A percentile compares a stretch with the other conserved stretches of the same genome.
Evolutionary conservation across 1,284 basidiomycete genomes (phyloP).

Genomic region (Austroboletus rostrupii): DNA sequence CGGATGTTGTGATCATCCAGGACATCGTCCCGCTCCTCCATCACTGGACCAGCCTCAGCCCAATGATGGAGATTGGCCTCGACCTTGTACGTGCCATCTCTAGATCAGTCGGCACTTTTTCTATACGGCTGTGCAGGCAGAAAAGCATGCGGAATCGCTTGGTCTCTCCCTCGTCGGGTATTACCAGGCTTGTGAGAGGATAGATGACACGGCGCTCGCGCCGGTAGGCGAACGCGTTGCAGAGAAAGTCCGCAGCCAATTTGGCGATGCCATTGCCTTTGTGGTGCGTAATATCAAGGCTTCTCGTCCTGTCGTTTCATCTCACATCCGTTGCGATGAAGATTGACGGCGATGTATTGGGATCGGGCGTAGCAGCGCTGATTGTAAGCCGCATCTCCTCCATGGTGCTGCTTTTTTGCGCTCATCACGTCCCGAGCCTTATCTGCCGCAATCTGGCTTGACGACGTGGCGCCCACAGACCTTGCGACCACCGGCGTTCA

Average conservation of each 20-base stretch:
- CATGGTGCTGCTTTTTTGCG: neutral
- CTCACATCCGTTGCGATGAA: conserved; percentile 21
- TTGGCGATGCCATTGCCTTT: conserved; percentile 58
- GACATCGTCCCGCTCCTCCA: conserved; percentile 74
- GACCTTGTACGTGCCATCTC: conserved; percentile 50
- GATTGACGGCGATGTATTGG: conserved; percentile 57
- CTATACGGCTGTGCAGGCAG: conserved; percentile 39
- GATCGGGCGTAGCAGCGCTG: conserved; percentile 46
- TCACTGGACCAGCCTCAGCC: conserved; percentile 73
- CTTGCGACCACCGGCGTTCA: conserved; percentile 39
- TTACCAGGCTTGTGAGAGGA: conserved; percentile 65
- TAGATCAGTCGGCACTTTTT: neutral
- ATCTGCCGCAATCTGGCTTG: conserved; percentile 37
- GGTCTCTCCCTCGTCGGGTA: conserved; percentile 59
- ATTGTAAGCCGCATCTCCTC: conserved; percentile 41
- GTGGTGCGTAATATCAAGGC: conserved; percentile 40
- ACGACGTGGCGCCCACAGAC: conserved; percentile 44
- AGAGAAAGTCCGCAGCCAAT: conserved; percentile 46
- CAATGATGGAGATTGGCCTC: conserved; percentile 77
- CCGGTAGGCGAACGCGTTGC: conserved; percentile 64
- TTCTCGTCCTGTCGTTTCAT: conserved; percentile 4
- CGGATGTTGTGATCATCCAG: conserved; percentile 41
- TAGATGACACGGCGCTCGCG: conserved; percentile 54
- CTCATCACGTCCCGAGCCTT: conserved; percentile 38
- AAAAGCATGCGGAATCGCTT: conserved; percentile 48